Evolutionary conservation across 148 eudicot species (phyloP), one percentile per base, ranked within the genome.

Genomic region (Vaccinium corymbosum): DNA sequence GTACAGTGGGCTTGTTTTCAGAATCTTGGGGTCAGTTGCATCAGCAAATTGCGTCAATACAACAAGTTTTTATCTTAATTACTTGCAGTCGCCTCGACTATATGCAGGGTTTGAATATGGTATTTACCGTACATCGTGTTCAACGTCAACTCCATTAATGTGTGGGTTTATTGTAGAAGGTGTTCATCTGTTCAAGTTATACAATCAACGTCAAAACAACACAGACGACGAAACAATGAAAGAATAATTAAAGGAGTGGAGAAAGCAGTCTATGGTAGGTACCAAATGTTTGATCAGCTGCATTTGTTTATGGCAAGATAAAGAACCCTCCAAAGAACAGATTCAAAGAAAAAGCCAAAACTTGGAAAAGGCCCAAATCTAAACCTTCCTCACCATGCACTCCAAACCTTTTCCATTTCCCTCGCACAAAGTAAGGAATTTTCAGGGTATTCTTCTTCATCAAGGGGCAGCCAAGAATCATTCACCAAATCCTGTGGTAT

Each of bases 341-440:
- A 73, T 38, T 38, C 77, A 73, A 73, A 73, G 77, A 15, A 17
- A 73, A 73, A 19, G n/a, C 50, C 11, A 16, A 73, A 73, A 73
- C 50, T 38, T 32, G 2, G 38, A 73, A 35, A 35, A 17, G 49
- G 42, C 4, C 42, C 35, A 68, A 68, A 68, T 12, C 7, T 68
- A 68, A 66, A 73, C 82, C 46, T 80, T 80, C 14, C 82, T 80
- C 51, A 15, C 13, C 46, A 20, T 61, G 13, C 70, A 80, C 82
- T 80, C 82, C 32, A 80, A 56, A 20, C 27, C 71, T 80, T 80
- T 10, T 42, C 9, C 70, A 15, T 50, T 61, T 56, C 64, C 73
- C 48, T 49, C 27, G 71, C 72, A 77, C 87, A 85, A 87, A 89
- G 91, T 70, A 85, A 89, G 83, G 91, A 49, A 87, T 89, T 84